These are phyloP conservation scores for Colletotrichum caudatum DNA, from an alignment of 2,329 filamentous ascomycete genomes.

Conservation along the genomic window DNA sequence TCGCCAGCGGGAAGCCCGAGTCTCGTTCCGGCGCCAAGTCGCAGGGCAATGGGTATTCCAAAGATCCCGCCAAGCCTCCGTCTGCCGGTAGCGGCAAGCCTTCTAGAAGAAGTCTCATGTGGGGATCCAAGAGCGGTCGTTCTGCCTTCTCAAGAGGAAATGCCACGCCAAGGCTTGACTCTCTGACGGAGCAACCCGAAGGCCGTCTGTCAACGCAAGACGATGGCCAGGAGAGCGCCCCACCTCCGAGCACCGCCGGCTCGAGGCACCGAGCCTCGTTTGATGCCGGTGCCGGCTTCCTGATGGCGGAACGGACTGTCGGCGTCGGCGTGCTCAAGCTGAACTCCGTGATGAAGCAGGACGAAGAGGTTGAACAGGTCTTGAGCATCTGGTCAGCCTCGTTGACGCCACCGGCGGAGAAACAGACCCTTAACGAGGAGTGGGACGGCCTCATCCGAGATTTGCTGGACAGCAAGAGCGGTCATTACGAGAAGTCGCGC, in stretches of 20 bases:
- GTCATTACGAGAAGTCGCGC: slow-evolving; percentile 78
- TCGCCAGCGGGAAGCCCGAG: slow-evolving; percentile 57
- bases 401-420: slow-evolving; percentile 65
- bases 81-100: slow-evolving; percentile 59
- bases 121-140: slow-evolving; percentile 66
- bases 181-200: slow-evolving; percentile 61
- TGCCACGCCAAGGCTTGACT: slow-evolving; percentile 63
- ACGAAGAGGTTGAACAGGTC: slow-evolving; percentile 79
- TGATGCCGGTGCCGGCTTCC: slow-evolving; percentile 49
- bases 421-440: slow-evolving; percentile 69
- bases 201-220: slow-evolving; percentile 53
- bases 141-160: slow-evolving; percentile 66
- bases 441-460: slow-evolving; percentile 81
- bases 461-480: slow-evolving; percentile 78
- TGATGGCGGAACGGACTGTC: slow-evolving; percentile 74
- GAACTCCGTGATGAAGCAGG: slow-evolving; percentile 78
- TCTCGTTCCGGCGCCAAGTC: slow-evolving; percentile 64
- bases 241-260: slow-evolving; percentile 68
- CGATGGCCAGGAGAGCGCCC: slow-evolving; percentile 57
- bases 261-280: slow-evolving; percentile 54
- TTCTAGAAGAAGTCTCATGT: slow-evolving; percentile 70
- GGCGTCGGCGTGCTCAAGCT: slow-evolving; percentile 84
- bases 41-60: slow-evolving; percentile 53
- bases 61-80: slow-evolving; percentile 56
- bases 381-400: slow-evolving; percentile 82